phyloP scores from a whole-genome alignment of 257 asterid species.

The Primulina eburnea region DNA sequence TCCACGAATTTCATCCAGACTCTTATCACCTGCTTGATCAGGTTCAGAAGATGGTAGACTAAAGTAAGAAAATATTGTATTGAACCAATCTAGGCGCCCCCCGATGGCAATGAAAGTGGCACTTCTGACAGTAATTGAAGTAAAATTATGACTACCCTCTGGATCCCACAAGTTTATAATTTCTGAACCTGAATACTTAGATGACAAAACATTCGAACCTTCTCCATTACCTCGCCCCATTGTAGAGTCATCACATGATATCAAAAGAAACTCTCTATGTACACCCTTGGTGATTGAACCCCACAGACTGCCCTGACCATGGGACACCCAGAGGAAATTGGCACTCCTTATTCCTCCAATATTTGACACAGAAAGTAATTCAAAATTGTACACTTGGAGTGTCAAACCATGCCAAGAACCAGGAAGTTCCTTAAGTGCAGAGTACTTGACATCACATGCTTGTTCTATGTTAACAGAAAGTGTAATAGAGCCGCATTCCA shows the following conservation, averaged over 20 bases:
- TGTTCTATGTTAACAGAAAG: slow-evolving; percentile 48
- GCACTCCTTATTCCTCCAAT: slow-evolving; percentile 69
- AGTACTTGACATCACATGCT: slow-evolving; percentile 39
- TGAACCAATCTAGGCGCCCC: slow-evolving; percentile 96
- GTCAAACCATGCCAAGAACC: slow-evolving; percentile 80
- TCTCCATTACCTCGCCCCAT: slow-evolving; percentile 95
- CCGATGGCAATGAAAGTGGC: slow-evolving; percentile 83
- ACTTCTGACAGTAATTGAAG: slow-evolving; percentile 59
- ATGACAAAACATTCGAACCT: slow-evolving; percentile 77
- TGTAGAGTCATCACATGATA: slow-evolving; percentile 69
- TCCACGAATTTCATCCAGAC: slow-evolving; percentile 40
- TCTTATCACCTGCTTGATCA: slow-evolving; percentile 42
- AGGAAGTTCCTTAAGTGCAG: slow-evolving; percentile 67
- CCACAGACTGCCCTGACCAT: slow-evolving; percentile 79
- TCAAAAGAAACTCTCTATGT: slow-evolving; percentile 64
- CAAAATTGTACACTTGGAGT: slow-evolving; percentile 64
- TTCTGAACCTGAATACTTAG: slow-evolving; percentile 70
- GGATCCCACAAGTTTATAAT: slow-evolving; percentile 65
- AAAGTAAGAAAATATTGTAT: slow-evolving; percentile 59
- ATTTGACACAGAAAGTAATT: slow-evolving; percentile 66
- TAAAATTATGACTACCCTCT: slow-evolving; percentile 47
- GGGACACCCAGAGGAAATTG: slow-evolving; percentile 66
- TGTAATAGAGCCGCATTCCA: slow-evolving; percentile 65
- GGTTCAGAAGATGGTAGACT: slow-evolving; percentile 46
- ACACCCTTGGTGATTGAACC: slow-evolving; percentile 67